Conservation (phyloP, 176 grass and related monocot species). For the Cymbopogon citratus region DNA sequence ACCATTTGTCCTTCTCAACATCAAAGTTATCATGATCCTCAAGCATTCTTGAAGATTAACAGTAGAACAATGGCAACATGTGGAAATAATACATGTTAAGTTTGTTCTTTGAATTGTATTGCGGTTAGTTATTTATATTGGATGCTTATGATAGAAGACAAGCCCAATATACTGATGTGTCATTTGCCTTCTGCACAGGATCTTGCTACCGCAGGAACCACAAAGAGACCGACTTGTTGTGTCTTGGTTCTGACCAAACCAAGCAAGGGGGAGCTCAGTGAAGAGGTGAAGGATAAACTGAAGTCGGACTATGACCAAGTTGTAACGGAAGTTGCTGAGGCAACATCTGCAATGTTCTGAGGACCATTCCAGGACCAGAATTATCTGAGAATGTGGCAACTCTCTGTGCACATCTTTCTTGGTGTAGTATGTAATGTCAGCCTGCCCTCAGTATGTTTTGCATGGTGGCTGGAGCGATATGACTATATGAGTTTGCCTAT, state of each 20-base stretch:
- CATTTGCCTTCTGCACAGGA: conserved; percentile 36
- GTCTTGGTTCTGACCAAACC: conserved; percentile 76
- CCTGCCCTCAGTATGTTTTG: background rate
- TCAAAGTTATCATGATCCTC: too few species aligned
- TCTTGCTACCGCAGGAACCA: conserved; percentile 69
- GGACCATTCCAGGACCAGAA: background rate
- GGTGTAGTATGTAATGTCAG: conserved; percentile 13
- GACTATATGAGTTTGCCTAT: background rate
- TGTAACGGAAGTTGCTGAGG: conserved; percentile 49
- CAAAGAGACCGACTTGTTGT: conserved; percentile 89
- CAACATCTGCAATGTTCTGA: conserved; percentile 64
- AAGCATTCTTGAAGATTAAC: background rate
- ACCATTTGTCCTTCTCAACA: too few species aligned
- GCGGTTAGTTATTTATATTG: background rate
- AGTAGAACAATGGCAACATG: background rate
- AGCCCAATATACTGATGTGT: background rate
- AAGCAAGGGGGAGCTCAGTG: conserved; percentile 67
- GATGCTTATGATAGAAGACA: background rate
- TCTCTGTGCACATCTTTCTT: background rate
- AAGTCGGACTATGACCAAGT: conserved; percentile 67
- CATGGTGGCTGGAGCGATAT: background rate
- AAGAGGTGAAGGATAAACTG: conserved; percentile 80
- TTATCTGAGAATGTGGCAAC: background rate
- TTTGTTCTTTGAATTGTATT: background rate
- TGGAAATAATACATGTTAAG: background rate